phyloP scores from a whole-genome alignment of 148 eudicot genomes.

The Amaranthus palmeri region DNA sequence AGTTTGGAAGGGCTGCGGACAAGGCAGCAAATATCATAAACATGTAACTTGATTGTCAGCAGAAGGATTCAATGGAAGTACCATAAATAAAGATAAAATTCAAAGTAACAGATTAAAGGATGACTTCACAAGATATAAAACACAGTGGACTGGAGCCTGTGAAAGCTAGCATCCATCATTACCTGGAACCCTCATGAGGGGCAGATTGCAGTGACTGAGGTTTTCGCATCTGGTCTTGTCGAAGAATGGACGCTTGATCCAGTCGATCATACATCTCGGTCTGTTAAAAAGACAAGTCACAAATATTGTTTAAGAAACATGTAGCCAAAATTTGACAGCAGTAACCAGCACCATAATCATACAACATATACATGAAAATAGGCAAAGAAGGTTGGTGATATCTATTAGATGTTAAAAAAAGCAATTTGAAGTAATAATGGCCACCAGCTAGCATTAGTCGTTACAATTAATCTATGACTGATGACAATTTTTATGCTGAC shows the following conservation, averaged over 20 bases:
- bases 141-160: constrained; percentile 1
- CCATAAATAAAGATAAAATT: not conserved
- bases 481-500: no score
- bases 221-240: constrained; percentile 64
- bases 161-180: constrained; percentile 21
- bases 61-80: constrained; percentile 5
- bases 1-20: constrained; percentile 22
- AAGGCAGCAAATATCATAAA: constrained; percentile 14
- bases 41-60: constrained; percentile 14
- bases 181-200: constrained; percentile 82
- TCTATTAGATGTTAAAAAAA: no score
- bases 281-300: constrained; percentile 32
- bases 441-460: no score
- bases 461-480: no score
- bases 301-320: not conserved
- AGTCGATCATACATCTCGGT: constrained; percentile 72
- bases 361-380: no score
- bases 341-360: not conserved
- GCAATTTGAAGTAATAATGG: no score
- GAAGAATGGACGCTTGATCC: constrained; percentile 59
- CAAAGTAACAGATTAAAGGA: not conserved
- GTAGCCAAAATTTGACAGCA: not conserved
- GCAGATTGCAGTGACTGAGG: constrained; percentile 69
- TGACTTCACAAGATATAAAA: constrained; percentile 1
- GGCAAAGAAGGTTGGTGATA: no score